Base-by-base conservation (phyloP, 2,329 filamentous ascomycete genomes). In the Trichoderma afroharzianum region DNA sequence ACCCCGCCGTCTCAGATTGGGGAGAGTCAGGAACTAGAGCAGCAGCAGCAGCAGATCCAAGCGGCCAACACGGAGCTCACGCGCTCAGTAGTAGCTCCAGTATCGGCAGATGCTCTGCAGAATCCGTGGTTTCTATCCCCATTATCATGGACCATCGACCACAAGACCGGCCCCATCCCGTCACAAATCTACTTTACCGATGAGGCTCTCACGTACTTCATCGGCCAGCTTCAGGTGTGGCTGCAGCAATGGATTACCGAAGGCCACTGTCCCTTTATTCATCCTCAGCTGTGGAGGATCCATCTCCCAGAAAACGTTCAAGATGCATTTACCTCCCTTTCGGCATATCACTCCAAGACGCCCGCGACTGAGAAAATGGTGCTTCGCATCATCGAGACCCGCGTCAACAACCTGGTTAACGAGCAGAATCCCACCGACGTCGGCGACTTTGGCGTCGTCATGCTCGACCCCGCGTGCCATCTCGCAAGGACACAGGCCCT, bases 131-230 rank as follows among this genome's bases (percentile, higher is more conserved):
- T 69, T 12, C 18, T 69, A 6, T 69, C 67, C 1, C 67, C 67
- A 1, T 11, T 58, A 0, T 69, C 67, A 11, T 69, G 67, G 67
- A 18, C 15, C 6, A 62, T 69, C 7, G 67, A 69, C 26, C 67
- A 69, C 43, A 69, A 36, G 30, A 33, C 57, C 0, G 43, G 39
- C 4, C 39, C 57, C n/a, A 47, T 68, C 7, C 57, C 67, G 8
- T 69, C 67, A 18, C 67, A 69, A 28, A 69, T 69, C 28, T 62
- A 33, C 28, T 69, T 69, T 28, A 62, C 39, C n/a, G 67, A 69
- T 12, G 67, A 69, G 30, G 57, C 67, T n/a, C 67, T 69, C 28
- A 69, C 67, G 14, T 69, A 50, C 21, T 69, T 69, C 3, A 69
- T 69, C 21, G 14, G 18, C 57, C 39, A 53, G 39, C 67, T 69